Base-by-base conservation (phyloP, 2,329 filamentous ascomycete species). In the Trichoderma polysporum region DNA sequence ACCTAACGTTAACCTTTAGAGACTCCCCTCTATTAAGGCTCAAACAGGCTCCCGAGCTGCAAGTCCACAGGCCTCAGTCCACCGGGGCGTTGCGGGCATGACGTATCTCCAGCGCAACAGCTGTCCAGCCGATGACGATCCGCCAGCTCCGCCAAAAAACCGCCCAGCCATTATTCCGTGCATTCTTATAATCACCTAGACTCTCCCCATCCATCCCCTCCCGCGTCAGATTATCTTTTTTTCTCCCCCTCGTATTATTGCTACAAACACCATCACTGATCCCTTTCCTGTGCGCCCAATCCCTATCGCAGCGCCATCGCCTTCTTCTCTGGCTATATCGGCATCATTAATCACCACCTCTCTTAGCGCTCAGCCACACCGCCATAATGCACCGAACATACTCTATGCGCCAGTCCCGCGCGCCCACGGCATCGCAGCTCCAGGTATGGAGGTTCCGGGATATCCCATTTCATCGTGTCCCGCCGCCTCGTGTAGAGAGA, bases 401-500 rank as follows among this genome's bases (percentile, higher is more conserved):
- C 81, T 97, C 93, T 75, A 97, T 97, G 95, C 94, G 95, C 90
- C 91, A 96, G 82, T 91, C 92, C 81, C 90, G 95, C 86, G 93
- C 93, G 81, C 95, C 95, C 57, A 99, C 95, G 72, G 95, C 95
- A 76, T 96, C 93, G 76, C 86, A 88, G 76, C 83, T 88, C 53
- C 85, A 88, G 79, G 86, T 88, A 76, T 69, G 80, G 52, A 58
- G 25, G 29, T 2, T 19, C 35, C 50, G 29, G 39, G 27, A 57
- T 58, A 27, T n/a, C 50, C 50, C 17, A 31, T 50, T 12, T 29
- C 22, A 22, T 22, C 19, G n/a, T 19, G 22, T 41, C 47, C 25
- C 57, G 35, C 35, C 17, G 35, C 50, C 4, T 31, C n/a, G n/a
- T 27, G 17, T 17, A 12, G 27, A 12, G 5, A 12, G 27, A 12